A percentile compares a stretch with the other conserved stretches of the same genome.
Evolutionary conservation across 78 protist genomes (phyloP).

Genomic region (Acrasis kona): DNA sequence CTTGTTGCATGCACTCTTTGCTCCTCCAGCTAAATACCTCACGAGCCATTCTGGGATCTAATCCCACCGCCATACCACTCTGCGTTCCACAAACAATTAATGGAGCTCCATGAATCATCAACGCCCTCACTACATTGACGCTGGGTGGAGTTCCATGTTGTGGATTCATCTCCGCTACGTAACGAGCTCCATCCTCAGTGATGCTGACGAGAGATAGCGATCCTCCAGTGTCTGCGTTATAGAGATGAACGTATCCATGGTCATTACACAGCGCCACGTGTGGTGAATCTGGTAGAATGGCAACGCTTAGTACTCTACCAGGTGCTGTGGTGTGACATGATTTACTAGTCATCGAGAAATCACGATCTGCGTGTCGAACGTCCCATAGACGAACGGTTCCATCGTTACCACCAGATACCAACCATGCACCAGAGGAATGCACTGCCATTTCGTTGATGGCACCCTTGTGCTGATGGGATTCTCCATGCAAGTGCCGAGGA

Average conservation of each 20-base stretch:
- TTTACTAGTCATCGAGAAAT: background rate
- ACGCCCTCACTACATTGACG: background rate
- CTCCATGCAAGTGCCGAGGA: background rate
- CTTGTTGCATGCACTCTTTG: background rate
- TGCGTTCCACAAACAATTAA: background rate
- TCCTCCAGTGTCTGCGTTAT: background rate
- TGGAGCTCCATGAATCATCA: background rate
- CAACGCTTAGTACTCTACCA: background rate
- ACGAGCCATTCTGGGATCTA: background rate
- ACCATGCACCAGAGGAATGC: background rate
- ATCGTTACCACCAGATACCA: background rate
- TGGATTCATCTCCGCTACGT: background rate
- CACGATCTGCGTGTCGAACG: background rate
- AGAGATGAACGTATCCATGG: background rate
- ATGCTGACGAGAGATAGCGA: background rate
- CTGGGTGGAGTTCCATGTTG: background rate
- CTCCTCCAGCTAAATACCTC: background rate
- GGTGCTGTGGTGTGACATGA: background rate
- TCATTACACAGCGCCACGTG: background rate
- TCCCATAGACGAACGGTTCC: background rate
- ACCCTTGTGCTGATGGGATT: background rate
- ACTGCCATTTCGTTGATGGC: background rate
- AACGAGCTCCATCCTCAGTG: background rate
- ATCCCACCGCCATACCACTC: background rate
- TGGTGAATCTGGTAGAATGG: background rate